Conservation (phyloP, 495 filamentous ascomycete genomes). For the Penicillium psychrofluorescens region DNA sequence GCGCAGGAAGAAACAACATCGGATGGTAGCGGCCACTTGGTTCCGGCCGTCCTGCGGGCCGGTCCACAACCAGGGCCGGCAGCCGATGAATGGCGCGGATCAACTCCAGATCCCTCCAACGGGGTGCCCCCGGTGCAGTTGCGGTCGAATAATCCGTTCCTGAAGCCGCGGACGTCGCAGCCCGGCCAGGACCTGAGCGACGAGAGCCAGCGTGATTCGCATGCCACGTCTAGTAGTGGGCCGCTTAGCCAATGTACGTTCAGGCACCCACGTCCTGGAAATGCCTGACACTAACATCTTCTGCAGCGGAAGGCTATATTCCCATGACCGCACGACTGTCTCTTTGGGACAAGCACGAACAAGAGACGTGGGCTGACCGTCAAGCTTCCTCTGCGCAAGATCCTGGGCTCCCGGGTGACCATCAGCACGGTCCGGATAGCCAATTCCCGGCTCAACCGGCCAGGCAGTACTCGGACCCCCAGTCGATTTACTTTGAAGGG, state of each 20-base stretch:
- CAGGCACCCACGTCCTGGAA: background rate
- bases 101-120: constrained; percentile 4
- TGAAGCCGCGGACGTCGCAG: constrained; percentile 20
- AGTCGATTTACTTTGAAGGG: constrained; percentile 13
- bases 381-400: background rate
- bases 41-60: constrained; percentile 20
- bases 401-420: background rate
- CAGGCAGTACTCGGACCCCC: constrained; percentile 9
- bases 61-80: constrained; percentile 17
- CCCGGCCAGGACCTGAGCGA: constrained; percentile 17
- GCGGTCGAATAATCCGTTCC: constrained; percentile 39
- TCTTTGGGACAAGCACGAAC: constrained; percentile 24
- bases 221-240: constrained; percentile 13
- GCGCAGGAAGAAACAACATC: background rate
- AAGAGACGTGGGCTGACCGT: constrained; percentile 17
- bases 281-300: constrained; percentile 4
- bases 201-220: constrained; percentile 9
- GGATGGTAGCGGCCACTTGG: constrained; percentile 7
- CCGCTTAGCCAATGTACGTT: constrained; percentile 28
- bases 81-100: constrained; percentile 16
- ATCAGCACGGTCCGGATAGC: background rate
- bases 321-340: constrained; percentile 41
- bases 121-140: constrained; percentile 28
- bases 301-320: constrained; percentile 35
- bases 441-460: constrained; percentile 14